Evolutionary conservation across 2,329 filamentous ascomycete species (phyloP), one percentile per base, ranked within the genome.

Genomic region (Aureobasidium sp.): DNA sequence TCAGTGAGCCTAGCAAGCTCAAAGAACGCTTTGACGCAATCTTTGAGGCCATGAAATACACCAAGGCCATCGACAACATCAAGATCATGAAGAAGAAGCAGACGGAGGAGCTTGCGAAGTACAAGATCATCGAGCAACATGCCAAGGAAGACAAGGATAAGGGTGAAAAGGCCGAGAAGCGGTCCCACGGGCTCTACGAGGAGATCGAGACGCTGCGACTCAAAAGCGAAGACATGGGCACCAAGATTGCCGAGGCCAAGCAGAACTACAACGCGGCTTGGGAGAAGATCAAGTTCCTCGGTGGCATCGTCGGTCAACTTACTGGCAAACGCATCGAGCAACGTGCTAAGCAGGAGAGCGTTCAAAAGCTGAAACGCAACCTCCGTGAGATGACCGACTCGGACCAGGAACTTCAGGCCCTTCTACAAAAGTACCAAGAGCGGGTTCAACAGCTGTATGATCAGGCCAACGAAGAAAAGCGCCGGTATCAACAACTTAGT

Each of bases 21-120:
- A 99, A 99, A 76, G 95, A 95, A 74, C 88, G 87, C 58, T 99
- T 99, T 64, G 94, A 99, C 71, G 91, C 96, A 71, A 99, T 99
- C 11, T 99, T 99, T 67, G 94, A 97, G 75, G 94, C 94, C 1
- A 81, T 90, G 75, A 97, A 96, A 72, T 99, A 97, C 74, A 96
- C 92, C 37, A 97, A 96, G 70, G 94, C 92, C 21, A 96, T 99
- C 63, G 92, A 97, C 49, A 96, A 96, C 72, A 89, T 99, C 72
- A 97, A 96, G 71, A 73, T 86, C 10, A 80, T 97, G 54, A 83
- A 88, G 42, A 99, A 97, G 76, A 88, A 86, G 66, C 87, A 96
- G 66, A 88, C 86, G 41, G 85, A 89, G 65, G 83, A 93, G 64
- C 81, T 97, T 10, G 82, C 79, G 16, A 84, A 87, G 64, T 82